Conservation (phyloP, 257 asterid species). For the Fraxinus quadrangulata region DNA sequence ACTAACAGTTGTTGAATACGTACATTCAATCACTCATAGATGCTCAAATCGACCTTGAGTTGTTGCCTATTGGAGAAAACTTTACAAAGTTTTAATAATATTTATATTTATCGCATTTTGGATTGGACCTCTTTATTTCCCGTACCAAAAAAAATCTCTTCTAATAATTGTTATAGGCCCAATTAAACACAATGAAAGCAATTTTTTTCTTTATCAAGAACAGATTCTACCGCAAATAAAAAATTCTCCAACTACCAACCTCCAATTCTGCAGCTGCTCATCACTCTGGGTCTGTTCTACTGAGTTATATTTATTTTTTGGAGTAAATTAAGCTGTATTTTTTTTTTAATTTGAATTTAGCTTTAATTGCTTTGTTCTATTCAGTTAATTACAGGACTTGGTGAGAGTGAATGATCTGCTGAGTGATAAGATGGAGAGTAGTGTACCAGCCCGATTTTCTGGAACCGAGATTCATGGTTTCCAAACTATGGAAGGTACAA, state of each 20-base stretch:
- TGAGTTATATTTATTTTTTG: background rate
- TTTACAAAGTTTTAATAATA: too few relatives aligned
- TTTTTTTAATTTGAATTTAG: background rate
- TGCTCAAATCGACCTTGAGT: too few relatives aligned
- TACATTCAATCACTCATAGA: too few relatives aligned
- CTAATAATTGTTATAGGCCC: background rate
- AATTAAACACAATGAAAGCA: too few relatives aligned
- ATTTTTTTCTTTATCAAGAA: background rate
- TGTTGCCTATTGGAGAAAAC: too few relatives aligned
- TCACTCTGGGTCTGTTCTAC: background rate
- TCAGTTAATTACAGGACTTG: background rate
- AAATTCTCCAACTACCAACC: background rate
- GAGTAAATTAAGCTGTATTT: background rate
- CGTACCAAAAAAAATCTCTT: too few relatives aligned
- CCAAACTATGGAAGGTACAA: constrained; percentile 70
- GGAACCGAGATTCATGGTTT: constrained; percentile 94
- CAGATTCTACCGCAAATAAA: background rate
- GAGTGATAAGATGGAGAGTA: constrained; percentile 51
- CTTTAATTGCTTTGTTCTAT: background rate
- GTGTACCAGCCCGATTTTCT: constrained; percentile 38
- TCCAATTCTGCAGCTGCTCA: background rate
- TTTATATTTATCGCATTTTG: too few relatives aligned
- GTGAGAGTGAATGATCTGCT: constrained; percentile 21
- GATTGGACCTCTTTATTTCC: too few relatives aligned
- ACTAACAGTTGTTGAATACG: too few relatives aligned